These are phyloP conservation scores for Diaporthe caulivora DNA, from an alignment of 2,329 filamentous ascomycete genomes.

Conservation along the genomic window DNA sequence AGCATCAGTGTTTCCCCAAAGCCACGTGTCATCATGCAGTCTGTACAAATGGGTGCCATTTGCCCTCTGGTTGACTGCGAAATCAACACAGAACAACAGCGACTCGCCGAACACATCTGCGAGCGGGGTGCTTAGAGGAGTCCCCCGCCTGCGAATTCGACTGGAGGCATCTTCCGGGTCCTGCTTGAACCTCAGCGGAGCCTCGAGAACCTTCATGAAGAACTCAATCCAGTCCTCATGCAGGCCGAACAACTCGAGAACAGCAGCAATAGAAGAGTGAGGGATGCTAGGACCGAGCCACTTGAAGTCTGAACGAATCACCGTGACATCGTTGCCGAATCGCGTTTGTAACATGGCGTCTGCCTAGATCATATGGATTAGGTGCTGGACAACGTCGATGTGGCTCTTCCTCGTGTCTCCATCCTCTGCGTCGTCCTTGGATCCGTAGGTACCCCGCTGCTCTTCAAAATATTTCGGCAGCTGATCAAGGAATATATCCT, in stretches of 20 bases:
- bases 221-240: constrained; percentile 64
- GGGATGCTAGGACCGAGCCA: constrained; percentile 69
- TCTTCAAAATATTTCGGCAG: constrained; percentile 57
- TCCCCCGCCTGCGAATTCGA: constrained; percentile 62
- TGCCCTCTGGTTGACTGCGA: constrained; percentile 68
- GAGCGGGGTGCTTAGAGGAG: constrained; percentile 67
- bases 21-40: constrained; percentile 75
- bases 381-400: constrained; percentile 64
- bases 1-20: constrained; percentile 65
- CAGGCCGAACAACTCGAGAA: constrained; percentile 68
- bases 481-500: constrained; percentile 68
- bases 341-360: constrained; percentile 65
- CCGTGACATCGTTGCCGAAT: constrained; percentile 61
- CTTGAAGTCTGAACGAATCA: constrained; percentile 69
- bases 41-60: constrained; percentile 66
- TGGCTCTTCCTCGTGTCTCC: constrained; percentile 54
- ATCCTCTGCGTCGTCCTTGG: constrained; percentile 49
- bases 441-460: constrained; percentile 52
- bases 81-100: constrained; percentile 73
- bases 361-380: constrained; percentile 68
- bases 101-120: constrained; percentile 68
- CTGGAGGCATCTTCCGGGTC: constrained; percentile 58
- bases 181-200: constrained; percentile 63
- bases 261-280: constrained; percentile 65
- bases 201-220: constrained; percentile 65